These are phyloP conservation scores for Annulohypoxylon maeteangense DNA, from an alignment of 495 filamentous ascomycete species.

Conservation along the genomic window DNA sequence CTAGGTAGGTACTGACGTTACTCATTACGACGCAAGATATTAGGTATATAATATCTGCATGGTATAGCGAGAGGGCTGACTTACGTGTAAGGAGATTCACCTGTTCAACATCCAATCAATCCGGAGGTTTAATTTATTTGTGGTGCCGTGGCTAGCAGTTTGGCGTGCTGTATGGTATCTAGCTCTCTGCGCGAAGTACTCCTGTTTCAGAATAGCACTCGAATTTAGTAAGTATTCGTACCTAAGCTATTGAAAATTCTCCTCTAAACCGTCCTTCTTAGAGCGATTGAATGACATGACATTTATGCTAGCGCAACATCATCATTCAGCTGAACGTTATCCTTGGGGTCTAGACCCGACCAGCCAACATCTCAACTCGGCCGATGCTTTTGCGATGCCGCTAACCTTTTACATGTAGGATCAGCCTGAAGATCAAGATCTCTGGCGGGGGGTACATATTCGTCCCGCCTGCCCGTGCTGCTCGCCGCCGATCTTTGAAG, in stretches of 20 bases:
- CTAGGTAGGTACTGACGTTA: background rate
- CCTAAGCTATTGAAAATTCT: conserved; percentile 1
- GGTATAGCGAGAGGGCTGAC: background rate
- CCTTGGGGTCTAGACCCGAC: conserved; percentile 10
- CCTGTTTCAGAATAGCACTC: background rate
- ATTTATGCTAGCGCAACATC: background rate
- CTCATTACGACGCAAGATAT: background rate
- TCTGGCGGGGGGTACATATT: conserved; percentile 3
- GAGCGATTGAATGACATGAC: background rate
- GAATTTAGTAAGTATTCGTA: background rate
- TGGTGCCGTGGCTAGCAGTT: background rate
- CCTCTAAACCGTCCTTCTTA: background rate
- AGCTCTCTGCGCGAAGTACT: background rate
- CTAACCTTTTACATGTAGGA: conserved; percentile 32
- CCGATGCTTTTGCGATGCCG: conserved; percentile 21
- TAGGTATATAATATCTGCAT: background rate
- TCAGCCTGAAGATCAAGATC: conserved; percentile 37
- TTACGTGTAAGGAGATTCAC: conserved; percentile 3
- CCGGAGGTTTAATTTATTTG: conserved; percentile 8
- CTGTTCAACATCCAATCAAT: conserved; percentile 5
- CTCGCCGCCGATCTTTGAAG: conserved; percentile 6
- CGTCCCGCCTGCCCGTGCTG: background rate
- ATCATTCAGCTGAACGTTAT: conserved; percentile 9
- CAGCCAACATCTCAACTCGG: conserved; percentile 13
- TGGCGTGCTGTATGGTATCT: background rate